Conservation (phyloP, 306 rosid genomes). For the Cucumis melo region DNA sequence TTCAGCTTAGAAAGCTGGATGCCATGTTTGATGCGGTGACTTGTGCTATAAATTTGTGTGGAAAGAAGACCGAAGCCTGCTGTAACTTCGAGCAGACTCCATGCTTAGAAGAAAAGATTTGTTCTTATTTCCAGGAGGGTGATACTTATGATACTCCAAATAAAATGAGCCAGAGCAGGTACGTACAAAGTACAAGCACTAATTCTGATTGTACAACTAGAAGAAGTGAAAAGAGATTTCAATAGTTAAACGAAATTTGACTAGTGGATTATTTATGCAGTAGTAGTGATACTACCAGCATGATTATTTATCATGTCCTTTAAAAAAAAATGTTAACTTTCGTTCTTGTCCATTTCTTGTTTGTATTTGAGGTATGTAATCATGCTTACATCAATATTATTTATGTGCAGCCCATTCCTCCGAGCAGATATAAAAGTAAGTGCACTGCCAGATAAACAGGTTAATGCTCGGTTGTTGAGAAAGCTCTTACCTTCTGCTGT, state of each 20-base stretch:
- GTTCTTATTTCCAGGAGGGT: conserved; percentile 55
- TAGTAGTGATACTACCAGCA: neutral
- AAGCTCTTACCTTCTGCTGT: conserved; percentile 15
- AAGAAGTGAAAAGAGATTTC: neutral
- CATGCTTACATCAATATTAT: conserved; percentile 25
- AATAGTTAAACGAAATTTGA: neutral
- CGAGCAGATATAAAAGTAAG: conserved; percentile 86
- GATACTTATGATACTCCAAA: conserved; percentile 32
- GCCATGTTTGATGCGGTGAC: conserved; percentile 62
- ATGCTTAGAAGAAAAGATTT: conserved; percentile 63
- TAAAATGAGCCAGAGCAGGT: conserved; percentile 69
- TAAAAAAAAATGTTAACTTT: neutral
- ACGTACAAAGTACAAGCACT: conserved; percentile 6
- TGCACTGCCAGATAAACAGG: neutral
- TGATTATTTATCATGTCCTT: neutral
- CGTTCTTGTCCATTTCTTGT: neutral
- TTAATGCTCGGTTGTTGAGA: conserved; percentile 4
- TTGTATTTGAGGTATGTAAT: neutral
- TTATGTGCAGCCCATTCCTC: conserved; percentile 75
- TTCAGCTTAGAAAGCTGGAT: conserved; percentile 72
- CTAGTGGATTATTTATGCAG: neutral
- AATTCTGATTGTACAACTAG: neutral
- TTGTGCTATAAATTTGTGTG: conserved; percentile 44
- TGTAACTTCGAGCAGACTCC: conserved; percentile 49
- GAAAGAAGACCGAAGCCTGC: conserved; percentile 55